Evolutionary conservation across 257 asterid genomes (phyloP), one percentile per base, ranked within the genome.

Genomic region (Jaltomata sinuosa): DNA sequence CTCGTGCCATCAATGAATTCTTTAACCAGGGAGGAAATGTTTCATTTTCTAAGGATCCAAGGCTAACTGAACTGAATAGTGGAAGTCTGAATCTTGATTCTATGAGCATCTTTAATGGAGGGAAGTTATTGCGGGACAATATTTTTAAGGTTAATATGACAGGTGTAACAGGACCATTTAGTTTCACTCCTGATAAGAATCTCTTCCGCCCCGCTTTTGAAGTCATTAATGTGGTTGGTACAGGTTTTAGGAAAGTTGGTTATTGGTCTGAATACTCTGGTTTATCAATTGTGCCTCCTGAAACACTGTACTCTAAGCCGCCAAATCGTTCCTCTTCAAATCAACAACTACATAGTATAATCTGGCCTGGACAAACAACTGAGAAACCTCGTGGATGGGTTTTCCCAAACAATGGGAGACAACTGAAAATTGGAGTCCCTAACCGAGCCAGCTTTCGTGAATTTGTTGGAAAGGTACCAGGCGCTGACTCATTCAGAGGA

Each of bases 361-460:
- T 92, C 22, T 92, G 97, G 97, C 97, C 97, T 0, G 97, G 97
- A 38, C 87, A 86, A 82, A 83, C 88, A 22, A 77, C 84, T 16
- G 34, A 54, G 22, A 90, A 80, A 65, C 97, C 97, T 21, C 88
- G 94, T 16, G 95, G 97, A 8, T 93, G 97, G 97, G 94, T 87
- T 87, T 89, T 92, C 29, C 94, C 94, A 0, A 84, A 84, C 25
- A 91, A 88, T 27, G 92, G 92, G 55, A 90, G 90, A 82, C 84
- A 87, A 25, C 59, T 92, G 81, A 89, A 29, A 85, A 89, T 93
- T 36, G 97, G 92, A 36, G 93, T 93, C 6, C 95, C 97, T 14
- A 80, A 83, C 19, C 88, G 94, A 31, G 92, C 81, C n/a, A 89
- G 93, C 82, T 93, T 85, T 61, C 85, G 71, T 15, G 93, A 86